Evolutionary conservation across 208 protist species (phyloP).

Genomic region (Plasmodiophora brassicae): DNA sequence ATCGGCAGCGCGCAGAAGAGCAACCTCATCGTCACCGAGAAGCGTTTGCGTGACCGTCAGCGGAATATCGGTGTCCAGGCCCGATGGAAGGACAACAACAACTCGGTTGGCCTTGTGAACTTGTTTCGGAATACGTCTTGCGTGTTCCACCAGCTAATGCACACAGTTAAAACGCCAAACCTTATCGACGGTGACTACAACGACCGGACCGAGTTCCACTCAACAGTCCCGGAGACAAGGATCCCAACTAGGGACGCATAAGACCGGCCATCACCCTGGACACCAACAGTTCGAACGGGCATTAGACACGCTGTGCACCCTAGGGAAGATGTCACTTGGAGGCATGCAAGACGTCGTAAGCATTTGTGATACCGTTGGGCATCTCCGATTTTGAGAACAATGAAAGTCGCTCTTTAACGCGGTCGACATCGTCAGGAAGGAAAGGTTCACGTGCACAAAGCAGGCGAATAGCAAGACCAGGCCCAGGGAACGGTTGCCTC

Average conservation of each 20-base stretch:
- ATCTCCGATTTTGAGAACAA: not conserved
- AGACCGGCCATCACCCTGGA: slow-evolving; percentile 91
- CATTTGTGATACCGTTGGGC: too few species aligned
- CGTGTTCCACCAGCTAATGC: slow-evolving; percentile 53
- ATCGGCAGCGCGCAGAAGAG: slow-evolving; percentile 30
- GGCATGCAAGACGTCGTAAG: not conserved
- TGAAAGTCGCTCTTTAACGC: not conserved
- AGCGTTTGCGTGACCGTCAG: slow-evolving; percentile 17
- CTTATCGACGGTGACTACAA: slow-evolving; percentile 32
- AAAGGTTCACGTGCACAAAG: slow-evolving; percentile 73
- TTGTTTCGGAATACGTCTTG: slow-evolving; percentile 76
- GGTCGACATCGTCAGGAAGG: slow-evolving; percentile 19
- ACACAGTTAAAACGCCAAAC: not conserved
- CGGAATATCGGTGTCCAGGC: slow-evolving; percentile 9
- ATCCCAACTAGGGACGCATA: slow-evolving; percentile 84
- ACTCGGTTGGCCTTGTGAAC: slow-evolving; percentile 85
- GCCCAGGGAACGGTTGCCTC: slow-evolving; percentile 89
- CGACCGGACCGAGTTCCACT: not conserved
- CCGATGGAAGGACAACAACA: slow-evolving; percentile 75
- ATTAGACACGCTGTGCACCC: not conserved
- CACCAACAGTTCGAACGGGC: slow-evolving; percentile 70
- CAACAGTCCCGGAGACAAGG: not conserved
- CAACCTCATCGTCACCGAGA: not conserved
- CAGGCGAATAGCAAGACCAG: slow-evolving; percentile 90
- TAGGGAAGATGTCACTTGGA: not conserved